These are phyloP conservation scores for Aspergillus hancockii DNA, from an alignment of 495 filamentous ascomycete genomes.

Conservation along the genomic window DNA sequence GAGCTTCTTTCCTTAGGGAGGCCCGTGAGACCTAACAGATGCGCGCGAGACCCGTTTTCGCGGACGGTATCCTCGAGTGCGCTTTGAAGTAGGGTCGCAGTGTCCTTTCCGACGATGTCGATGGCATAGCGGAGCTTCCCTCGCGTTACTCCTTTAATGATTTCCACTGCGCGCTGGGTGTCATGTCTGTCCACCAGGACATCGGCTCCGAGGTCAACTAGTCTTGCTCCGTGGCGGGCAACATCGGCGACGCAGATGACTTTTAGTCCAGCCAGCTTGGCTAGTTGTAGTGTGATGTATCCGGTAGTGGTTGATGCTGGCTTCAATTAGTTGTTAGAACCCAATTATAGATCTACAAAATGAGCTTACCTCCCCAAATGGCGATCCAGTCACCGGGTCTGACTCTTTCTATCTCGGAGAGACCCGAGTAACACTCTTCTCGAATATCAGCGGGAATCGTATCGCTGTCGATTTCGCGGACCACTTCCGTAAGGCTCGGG, in stretches of 20 bases:
- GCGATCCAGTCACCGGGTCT: constrained; percentile 62
- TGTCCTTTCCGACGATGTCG: constrained; percentile 62
- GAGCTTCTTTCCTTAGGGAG: constrained; percentile 52
- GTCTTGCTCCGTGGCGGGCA: constrained; percentile 59
- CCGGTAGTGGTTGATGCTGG: constrained; percentile 63
- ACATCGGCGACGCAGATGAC: constrained; percentile 61
- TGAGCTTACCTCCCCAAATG: constrained; percentile 63
- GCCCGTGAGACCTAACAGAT: constrained; percentile 65
- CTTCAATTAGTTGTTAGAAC: constrained; percentile 2
- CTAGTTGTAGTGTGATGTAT: constrained; percentile 58
- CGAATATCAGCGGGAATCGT: constrained; percentile 53
- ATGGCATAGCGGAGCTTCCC: constrained; percentile 60
- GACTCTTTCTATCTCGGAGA: constrained; percentile 42
- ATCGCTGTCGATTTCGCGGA: constrained; percentile 38
- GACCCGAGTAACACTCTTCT: constrained; percentile 52
- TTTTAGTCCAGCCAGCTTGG: constrained; percentile 57
- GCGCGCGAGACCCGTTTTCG: constrained; percentile 29
- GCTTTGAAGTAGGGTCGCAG: constrained; percentile 50
- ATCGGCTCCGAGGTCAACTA: constrained; percentile 54
- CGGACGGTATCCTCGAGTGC: constrained; percentile 38
- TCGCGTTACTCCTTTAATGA: constrained; percentile 55
- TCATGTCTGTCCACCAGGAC: constrained; percentile 64
- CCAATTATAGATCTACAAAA: not conserved
- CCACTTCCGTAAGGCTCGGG: constrained; percentile 51
- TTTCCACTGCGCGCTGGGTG: constrained; percentile 57